phyloP scores from a whole-genome alignment of 202 grass and related monocot species.

The Schoenoplectus tabernaemontani region DNA sequence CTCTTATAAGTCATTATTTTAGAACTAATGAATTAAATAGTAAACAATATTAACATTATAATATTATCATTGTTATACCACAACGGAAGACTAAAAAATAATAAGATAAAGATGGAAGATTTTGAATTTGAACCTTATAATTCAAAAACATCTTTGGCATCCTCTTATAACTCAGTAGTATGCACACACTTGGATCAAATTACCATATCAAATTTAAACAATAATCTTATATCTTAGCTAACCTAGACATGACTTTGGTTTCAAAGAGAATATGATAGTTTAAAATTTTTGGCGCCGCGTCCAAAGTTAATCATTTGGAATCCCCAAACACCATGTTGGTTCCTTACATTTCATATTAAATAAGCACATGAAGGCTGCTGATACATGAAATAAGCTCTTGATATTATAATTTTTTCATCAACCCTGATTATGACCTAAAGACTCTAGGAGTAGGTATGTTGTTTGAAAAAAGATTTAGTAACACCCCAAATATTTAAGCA shows the following conservation, averaged over 20 bases:
- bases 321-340: too few species aligned
- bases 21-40: not conserved
- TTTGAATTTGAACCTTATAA: conserved; percentile 59
- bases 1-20: not conserved
- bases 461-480: too few species aligned
- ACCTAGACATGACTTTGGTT: not conserved
- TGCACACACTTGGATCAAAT: conserved; percentile 51
- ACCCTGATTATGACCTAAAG: too few species aligned
- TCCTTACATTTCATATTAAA: too few species aligned
- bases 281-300: too few species aligned
- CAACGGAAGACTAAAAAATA: not conserved
- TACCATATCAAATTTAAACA: not conserved
- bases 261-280: not conserved
- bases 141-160: conserved; percentile 90
- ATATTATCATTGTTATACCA: not conserved
- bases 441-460: too few species aligned
- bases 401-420: too few species aligned
- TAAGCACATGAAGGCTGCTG: too few species aligned
- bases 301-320: too few species aligned
- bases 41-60: not conserved
- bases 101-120: not conserved
- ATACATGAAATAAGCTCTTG: too few species aligned
- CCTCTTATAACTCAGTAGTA: conserved; percentile 85
- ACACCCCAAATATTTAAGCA: not conserved
- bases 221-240: not conserved